Evolutionary conservation across 129 eudicot species (phyloP), one percentile per base, ranked within the genome.

Genomic region (Kitagawia praeruptora): DNA sequence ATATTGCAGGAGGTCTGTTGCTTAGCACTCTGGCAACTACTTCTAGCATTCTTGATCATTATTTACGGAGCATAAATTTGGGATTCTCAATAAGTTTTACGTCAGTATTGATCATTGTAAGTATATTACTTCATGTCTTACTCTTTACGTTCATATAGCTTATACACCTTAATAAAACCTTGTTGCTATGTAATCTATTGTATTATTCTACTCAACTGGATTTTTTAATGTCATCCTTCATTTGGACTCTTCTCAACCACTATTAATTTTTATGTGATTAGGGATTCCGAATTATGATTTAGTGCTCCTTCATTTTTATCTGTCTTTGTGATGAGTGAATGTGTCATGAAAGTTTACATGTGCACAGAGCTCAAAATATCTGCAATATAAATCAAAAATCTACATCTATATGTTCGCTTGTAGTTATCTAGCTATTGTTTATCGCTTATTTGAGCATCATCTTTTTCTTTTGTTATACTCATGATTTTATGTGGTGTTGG

Each of bases 21-120:
- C 81, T 95, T 77, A 88, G 90, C 74, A 42, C 90, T 75, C 83
- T 95, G 87, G 99, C 99, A 71, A 92, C 99, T 28, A 82, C 91
- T 25, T 95, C 99, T 44, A 84, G 87, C 51, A 83, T 95, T 81
- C 91, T 95, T 75, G 99, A 95, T 82, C 97, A 90, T 83, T 86
- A 92, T 84, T 84, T 95, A 81, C 93, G 99, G 53, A 82, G 87
- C 67, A 92, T 88, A 40, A 95, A 95, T 79, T 90, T 92, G 46
- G 97, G 97, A 56, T 95, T 87, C 82, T 81, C 96, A 4, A 92
- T 95, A 71, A 97, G 99, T 18, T 95, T 95, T 85, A 95, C 99
- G 46, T 95, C 99, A 48, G 82, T 95, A 83, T 93, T 95, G 39
- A 92, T 95, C 78, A 95, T 95, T 25, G 99, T 95, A 90, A 95